phyloP scores from a whole-genome alignment of 331 rosid genomes.

The Rosa hybrid region DNA sequence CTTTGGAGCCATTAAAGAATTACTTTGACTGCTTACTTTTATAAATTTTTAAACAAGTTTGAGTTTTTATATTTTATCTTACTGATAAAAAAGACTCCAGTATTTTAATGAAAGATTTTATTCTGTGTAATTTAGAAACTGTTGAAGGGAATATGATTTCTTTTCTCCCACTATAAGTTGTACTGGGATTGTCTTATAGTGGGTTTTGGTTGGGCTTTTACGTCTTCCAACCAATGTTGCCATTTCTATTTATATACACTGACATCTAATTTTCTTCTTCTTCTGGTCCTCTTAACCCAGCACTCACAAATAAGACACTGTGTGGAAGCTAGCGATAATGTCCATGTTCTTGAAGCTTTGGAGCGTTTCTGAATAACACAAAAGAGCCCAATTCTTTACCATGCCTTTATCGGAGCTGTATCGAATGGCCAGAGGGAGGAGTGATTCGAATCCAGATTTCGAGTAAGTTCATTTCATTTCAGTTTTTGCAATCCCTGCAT shows the following conservation, averaged over 20 bases:
- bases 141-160: constrained; percentile 17
- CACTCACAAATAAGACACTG: constrained; percentile 24
- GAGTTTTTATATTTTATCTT: constrained; percentile 22
- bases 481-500: constrained; percentile 5
- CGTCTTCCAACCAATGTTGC: constrained; percentile 21
- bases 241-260: not conserved
- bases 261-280: constrained; percentile 9
- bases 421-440: constrained; percentile 50
- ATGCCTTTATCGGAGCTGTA: constrained; percentile 81
- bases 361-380: constrained; percentile 32
- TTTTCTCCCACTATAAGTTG: constrained; percentile 31
- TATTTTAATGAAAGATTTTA: constrained; percentile 37
- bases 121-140: constrained; percentile 24
- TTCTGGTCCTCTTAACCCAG: constrained; percentile 38
- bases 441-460: constrained; percentile 51
- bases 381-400: constrained; percentile 27
- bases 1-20: constrained; percentile 43
- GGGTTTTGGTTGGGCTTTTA: constrained; percentile 37
- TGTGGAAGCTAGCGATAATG: constrained; percentile 32
- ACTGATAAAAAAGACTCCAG: constrained; percentile 43
- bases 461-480: constrained; percentile 45
- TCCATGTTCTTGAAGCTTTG: constrained; percentile 34
- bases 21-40: constrained; percentile 51
- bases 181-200: constrained; percentile 38
- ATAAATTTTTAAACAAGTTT: constrained; percentile 25